Percentiles rank a stretch among this genome's conserved stretches.
phyloP scores from a whole-genome alignment of 1,139 yeast genomes.

The Taiozyma sp. region DNA sequence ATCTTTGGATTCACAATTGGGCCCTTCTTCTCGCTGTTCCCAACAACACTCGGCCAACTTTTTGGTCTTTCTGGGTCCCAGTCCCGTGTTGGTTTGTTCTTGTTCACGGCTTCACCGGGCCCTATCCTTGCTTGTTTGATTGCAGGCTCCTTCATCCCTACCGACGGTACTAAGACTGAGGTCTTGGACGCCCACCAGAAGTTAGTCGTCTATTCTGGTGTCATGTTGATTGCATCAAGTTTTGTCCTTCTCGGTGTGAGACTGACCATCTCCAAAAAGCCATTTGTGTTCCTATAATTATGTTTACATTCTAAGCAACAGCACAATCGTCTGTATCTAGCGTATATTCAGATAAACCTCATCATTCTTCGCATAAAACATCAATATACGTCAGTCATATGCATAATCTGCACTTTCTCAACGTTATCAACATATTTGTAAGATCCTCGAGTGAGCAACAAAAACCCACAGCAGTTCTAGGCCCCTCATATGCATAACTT shows the following conservation, averaged over 20 bases:
- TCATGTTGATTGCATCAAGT: constrained; percentile 10
- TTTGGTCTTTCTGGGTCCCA: constrained; percentile 19
- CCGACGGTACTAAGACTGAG: constrained; percentile 2
- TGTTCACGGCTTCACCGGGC: constrained; percentile 16
- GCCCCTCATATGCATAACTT: too few species aligned
- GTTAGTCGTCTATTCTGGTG: constrained; percentile 16
- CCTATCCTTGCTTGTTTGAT: constrained; percentile 20
- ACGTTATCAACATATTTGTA: too few species aligned
- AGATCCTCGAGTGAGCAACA: too few species aligned
- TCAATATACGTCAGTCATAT: too few species aligned
- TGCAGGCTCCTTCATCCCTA: constrained; percentile 20
- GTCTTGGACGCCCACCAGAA: constrained; percentile 12
- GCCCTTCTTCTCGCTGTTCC: constrained; percentile 18
- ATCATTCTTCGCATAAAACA: too few species aligned
- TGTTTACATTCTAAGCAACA: neutral
- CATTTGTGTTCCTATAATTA: constrained; percentile 11
- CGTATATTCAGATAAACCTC: too few species aligned
- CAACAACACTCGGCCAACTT: constrained; percentile 19
- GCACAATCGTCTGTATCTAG: neutral
- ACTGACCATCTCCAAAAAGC: constrained; percentile 10
- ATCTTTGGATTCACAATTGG: constrained; percentile 18
- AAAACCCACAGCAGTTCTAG: too few species aligned
- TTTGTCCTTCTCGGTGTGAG: constrained; percentile 9
- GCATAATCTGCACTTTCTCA: too few species aligned
- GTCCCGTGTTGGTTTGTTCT: constrained; percentile 14